These are phyloP conservation scores for Pseudogymnoascus sp. DNA, from an alignment of 2,329 filamentous ascomycete species.

Conservation along the genomic window DNA sequence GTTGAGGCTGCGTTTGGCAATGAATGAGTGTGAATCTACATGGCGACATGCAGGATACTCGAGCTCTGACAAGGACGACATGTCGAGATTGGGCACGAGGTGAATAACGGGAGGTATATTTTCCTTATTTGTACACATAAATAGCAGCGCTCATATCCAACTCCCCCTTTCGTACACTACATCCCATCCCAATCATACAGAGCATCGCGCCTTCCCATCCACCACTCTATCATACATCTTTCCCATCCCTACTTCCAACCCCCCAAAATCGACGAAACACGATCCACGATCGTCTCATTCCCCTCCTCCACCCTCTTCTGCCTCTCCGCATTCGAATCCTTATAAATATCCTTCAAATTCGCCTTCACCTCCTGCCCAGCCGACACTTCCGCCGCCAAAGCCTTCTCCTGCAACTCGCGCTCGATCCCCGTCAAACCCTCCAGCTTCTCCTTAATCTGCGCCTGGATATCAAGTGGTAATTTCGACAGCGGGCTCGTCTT, in stretches of 20 bases:
- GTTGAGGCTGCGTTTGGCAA: neutral
- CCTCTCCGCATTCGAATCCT: conserved; percentile 48
- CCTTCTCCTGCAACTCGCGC: conserved; percentile 54
- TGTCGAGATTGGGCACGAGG: neutral
- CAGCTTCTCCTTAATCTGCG: conserved; percentile 46
- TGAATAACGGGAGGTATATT: neutral
- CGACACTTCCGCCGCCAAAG: conserved; percentile 55
- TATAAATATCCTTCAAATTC: conserved; percentile 47
- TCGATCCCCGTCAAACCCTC: conserved; percentile 52
- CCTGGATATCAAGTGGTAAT: conserved; percentile 42
- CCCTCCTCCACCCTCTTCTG: conserved; percentile 50
- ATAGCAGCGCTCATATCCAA: conserved; percentile 2
- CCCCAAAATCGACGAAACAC: conserved; percentile 28
- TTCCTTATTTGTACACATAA: conserved; percentile 1
- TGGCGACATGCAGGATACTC: neutral
- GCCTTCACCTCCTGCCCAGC: conserved; percentile 53
- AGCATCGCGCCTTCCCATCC: neutral
- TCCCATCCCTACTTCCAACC: neutral
- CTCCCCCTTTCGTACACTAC: neutral
- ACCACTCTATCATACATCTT: neutral
- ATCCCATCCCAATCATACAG: conserved; percentile 1
- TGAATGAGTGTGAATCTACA: neutral
- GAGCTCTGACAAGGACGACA: neutral
- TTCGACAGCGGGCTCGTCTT: conserved; percentile 47
- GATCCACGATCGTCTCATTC: conserved; percentile 37